Conservation (phyloP, 164 flowering plant species). For the grape (Vitis vinifera) region DNA sequence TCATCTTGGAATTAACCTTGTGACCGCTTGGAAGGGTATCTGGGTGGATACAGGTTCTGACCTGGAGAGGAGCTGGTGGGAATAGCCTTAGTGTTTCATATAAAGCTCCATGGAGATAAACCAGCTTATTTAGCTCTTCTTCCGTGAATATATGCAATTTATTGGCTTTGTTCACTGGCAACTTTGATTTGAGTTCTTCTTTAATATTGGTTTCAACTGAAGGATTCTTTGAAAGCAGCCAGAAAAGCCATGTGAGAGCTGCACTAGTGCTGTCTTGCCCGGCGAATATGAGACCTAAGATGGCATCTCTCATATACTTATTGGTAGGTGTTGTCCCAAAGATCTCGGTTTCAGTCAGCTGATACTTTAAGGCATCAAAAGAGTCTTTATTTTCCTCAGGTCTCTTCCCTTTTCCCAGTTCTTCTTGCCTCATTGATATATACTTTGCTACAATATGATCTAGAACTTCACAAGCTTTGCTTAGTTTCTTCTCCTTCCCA, state of each 20-base stretch:
- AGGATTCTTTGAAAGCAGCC: conserved; percentile 37
- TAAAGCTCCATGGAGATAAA: conserved; percentile 43
- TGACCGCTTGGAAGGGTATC: conserved; percentile 48
- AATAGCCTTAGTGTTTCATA: conserved; percentile 47
- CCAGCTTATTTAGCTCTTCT: conserved; percentile 23
- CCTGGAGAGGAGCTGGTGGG: conserved; percentile 45
- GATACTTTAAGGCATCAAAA: conserved; percentile 18
- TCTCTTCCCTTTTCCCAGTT: not conserved
- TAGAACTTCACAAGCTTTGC: conserved; percentile 21
- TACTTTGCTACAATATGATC: conserved; percentile 22
- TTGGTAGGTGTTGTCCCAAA: conserved; percentile 1
- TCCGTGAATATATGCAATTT: conserved; percentile 9
- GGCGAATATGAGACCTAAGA: conserved; percentile 32
- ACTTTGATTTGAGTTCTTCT: conserved; percentile 25
- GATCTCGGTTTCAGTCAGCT: conserved; percentile 6
- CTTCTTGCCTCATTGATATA: conserved; percentile 21
- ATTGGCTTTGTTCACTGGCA: conserved; percentile 3
- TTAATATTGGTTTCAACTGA: conserved; percentile 21
- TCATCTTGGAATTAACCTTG: conserved; percentile 19
- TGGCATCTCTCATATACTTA: conserved; percentile 29
- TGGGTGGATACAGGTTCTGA: conserved; percentile 17
- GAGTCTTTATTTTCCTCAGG: conserved; percentile 3
- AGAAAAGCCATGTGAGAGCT: conserved; percentile 50
- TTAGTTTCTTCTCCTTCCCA: conserved; percentile 39
- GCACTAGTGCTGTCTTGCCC: conserved; percentile 41